Percentiles rank a stretch among this genome's conserved stretches.
phyloP scores from a whole-genome alignment of 495 filamentous ascomycete genomes.

The Filosporella fistucella region DNA sequence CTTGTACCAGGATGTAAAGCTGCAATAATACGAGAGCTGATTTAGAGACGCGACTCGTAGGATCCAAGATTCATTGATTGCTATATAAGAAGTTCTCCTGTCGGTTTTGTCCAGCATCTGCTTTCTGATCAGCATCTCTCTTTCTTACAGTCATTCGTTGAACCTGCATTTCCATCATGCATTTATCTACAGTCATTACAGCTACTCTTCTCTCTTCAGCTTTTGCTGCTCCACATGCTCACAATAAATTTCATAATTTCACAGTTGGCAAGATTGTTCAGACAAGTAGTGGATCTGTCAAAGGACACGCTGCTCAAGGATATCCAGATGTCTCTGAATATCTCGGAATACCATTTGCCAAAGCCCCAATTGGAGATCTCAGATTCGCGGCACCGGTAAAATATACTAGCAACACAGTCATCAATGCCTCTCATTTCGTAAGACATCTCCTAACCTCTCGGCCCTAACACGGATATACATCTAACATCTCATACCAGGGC shows the following conservation, averaged over 20 bases:
- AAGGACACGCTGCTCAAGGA: constrained; percentile 36
- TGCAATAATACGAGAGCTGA: too few relatives aligned
- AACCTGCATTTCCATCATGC: too few relatives aligned
- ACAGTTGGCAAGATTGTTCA: constrained; percentile 13
- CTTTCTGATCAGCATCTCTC: too few relatives aligned
- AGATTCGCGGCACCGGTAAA: constrained; percentile 38
- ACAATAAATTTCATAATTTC: constrained; percentile 8
- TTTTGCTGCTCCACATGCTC: too few relatives aligned
- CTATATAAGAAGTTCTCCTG: too few relatives aligned
- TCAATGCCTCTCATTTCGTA: constrained; percentile 25
- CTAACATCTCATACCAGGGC: constrained; percentile 1
- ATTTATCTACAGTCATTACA: too few relatives aligned
- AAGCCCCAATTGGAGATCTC: constrained; percentile 38
- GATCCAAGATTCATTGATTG: too few relatives aligned
- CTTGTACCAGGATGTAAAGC: too few relatives aligned
- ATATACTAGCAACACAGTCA: not conserved
- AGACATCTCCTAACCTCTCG: not conserved
- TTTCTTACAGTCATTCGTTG: too few relatives aligned
- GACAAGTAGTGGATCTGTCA: constrained; percentile 36
- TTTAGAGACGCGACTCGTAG: too few relatives aligned
- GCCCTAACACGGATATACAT: not conserved
- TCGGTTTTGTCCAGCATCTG: too few relatives aligned
- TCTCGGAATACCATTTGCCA: constrained; percentile 43
- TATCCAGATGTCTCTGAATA: constrained; percentile 38
- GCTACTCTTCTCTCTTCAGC: too few relatives aligned